These are phyloP conservation scores for Eutypa lata DNA, from an alignment of 2,329 filamentous ascomycete genomes.

Conservation along the genomic window DNA sequence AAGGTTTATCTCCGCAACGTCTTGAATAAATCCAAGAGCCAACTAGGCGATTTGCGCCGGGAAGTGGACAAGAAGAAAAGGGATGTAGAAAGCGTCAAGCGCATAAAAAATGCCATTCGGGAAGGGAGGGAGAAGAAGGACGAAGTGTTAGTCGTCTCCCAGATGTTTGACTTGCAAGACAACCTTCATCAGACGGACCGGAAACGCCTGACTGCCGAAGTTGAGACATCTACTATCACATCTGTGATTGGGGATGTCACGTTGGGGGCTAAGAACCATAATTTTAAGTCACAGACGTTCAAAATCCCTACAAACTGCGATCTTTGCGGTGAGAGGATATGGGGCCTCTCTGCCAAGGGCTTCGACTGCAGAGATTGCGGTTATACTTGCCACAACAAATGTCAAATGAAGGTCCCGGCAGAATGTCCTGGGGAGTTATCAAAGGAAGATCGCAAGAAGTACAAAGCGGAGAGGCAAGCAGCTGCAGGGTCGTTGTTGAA, in stretches of 20 bases:
- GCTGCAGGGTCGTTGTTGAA: constrained; percentile 62
- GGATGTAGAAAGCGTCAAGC: constrained; percentile 78
- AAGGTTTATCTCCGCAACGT: constrained; percentile 92
- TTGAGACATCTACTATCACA: constrained; percentile 93
- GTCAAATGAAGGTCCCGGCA: constrained; percentile 96
- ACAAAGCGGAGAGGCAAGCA: constrained; percentile 83
- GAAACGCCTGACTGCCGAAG: constrained; percentile 80
- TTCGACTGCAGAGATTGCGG: constrained; percentile 96
- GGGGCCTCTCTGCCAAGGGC: constrained; percentile 94
- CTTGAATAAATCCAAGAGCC: constrained; percentile 82
- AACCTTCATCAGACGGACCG: constrained; percentile 80
- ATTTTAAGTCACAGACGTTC: constrained; percentile 98
- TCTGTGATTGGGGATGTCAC: constrained; percentile 87
- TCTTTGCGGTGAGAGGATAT: constrained; percentile 92
- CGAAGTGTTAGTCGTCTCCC: constrained; percentile 78
- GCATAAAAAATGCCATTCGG: constrained; percentile 69
- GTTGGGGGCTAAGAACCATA: constrained; percentile 88
- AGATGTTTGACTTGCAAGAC: constrained; percentile 83
- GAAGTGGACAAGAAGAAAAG: constrained; percentile 83
- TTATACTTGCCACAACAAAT: constrained; percentile 98
- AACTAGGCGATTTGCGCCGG: constrained; percentile 73
- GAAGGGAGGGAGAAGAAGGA: constrained; percentile 86
- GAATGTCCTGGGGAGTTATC: constrained; percentile 91
- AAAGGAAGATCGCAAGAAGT: constrained; percentile 93
- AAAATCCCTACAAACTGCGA: constrained; percentile 99